Conservation (phyloP, 345 rosid genomes). For the Erysimum cheiranthoides region DNA sequence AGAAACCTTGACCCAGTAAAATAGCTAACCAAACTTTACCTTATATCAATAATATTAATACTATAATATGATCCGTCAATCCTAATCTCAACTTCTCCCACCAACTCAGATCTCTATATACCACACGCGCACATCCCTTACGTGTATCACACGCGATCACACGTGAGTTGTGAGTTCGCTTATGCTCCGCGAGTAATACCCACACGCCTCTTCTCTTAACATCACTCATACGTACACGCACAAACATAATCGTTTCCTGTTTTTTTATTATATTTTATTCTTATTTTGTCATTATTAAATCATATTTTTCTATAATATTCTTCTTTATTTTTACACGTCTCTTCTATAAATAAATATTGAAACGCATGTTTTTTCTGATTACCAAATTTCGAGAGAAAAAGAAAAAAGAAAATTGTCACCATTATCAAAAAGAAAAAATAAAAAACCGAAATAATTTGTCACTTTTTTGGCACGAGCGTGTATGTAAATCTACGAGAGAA, state of each 20-base stretch:
- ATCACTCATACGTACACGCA: constrained; percentile 32
- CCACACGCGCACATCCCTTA: not conserved
- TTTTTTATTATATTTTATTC: not conserved
- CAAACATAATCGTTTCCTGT: not conserved
- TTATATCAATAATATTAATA: not conserved
- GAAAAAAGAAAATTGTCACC: not conserved
- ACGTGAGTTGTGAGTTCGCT: constrained; percentile 39
- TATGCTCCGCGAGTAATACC: constrained; percentile 38
- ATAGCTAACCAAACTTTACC: not conserved
- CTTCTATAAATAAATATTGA: not conserved
- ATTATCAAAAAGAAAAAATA: not conserved
- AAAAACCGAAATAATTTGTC: not conserved
- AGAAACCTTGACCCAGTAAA: not conserved
- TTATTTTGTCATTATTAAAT: not conserved
- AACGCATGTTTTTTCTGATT: not conserved
- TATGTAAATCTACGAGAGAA: not conserved
- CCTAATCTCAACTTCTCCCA: constrained; percentile 11
- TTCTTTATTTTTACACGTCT: not conserved
- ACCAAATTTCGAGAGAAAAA: not conserved
- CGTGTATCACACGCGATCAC: constrained; percentile 22
- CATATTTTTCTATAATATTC: too few species aligned
- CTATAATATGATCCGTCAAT: not conserved
- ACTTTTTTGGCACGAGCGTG: not conserved
- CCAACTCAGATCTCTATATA: not conserved
- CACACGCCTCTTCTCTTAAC: constrained; percentile 38